These are phyloP conservation scores for Neurospora sp. DNA, from an alignment of 495 filamentous ascomycete species.

Conservation along the genomic window DNA sequence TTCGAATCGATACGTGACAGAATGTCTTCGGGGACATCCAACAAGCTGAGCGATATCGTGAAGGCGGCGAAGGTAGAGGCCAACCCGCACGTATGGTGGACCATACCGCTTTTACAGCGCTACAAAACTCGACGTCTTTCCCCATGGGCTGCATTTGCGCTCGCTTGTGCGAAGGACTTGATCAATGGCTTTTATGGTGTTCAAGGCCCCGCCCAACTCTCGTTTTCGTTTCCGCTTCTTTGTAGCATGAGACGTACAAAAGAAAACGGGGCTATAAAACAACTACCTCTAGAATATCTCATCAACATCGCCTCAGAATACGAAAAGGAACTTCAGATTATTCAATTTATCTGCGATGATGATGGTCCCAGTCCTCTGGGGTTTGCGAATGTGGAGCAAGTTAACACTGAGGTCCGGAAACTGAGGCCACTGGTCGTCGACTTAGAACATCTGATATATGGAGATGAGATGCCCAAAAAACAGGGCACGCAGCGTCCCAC, in stretches of 20 bases:
- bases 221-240: neutral
- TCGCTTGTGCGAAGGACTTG: neutral
- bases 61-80: neutral
- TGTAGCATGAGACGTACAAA: neutral
- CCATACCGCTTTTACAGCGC: neutral
- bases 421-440: neutral
- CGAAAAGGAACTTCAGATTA: neutral
- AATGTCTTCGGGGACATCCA: neutral
- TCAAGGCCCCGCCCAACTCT: neutral
- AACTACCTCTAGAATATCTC: neutral
- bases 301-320: accelerated
- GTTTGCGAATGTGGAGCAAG: no score
- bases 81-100: neutral
- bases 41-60: neutral
- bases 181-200: neutral
- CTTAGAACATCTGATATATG: neutral
- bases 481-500: neutral
- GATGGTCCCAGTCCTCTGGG: neutral
- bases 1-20: neutral
- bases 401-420: neutral
- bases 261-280: neutral
- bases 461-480: neutral
- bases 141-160: neutral
- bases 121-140: neutral
- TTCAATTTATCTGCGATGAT: neutral